phyloP scores from a whole-genome alignment of 2,329 filamentous ascomycete species.

The Neonectria hederae region DNA sequence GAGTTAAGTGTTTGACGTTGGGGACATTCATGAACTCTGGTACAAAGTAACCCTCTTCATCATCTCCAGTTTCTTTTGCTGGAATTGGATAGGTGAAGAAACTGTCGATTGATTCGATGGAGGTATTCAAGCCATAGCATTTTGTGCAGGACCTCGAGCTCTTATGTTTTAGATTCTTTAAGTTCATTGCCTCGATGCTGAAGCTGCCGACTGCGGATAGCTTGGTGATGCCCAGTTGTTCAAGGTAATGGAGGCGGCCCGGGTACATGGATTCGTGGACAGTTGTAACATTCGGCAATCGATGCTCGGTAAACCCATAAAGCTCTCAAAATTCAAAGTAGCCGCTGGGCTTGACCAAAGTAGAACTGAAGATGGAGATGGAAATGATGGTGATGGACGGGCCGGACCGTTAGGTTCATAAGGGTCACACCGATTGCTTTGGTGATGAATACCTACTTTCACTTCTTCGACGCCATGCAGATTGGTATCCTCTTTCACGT shows the following conservation, averaged over 20 bases:
- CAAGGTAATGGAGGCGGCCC: slow-evolving; percentile 3
- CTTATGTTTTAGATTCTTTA: slow-evolving; percentile 20
- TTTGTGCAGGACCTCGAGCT: slow-evolving; percentile 15
- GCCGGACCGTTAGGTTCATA: background rate
- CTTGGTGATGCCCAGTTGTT: slow-evolving; percentile 21
- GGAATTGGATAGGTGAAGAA: slow-evolving; percentile 23
- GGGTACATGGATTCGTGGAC: background rate
- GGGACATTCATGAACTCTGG: background rate
- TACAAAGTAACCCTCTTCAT: too few species aligned
- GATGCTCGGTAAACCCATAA: slow-evolving; percentile 10
- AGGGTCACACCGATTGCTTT: too few species aligned
- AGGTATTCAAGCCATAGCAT: background rate
- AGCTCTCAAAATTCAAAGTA: background rate
- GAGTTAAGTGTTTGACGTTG: slow-evolving; percentile 18
- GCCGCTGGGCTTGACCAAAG: slow-evolving; percentile 3
- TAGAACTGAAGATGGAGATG: slow-evolving; percentile 15
- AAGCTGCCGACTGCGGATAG: background rate
- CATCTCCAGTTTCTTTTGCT: too few species aligned
- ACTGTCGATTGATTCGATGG: slow-evolving; percentile 17
- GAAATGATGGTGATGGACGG: background rate
- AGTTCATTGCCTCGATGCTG: background rate
- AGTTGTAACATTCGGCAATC: slow-evolving; percentile 16
- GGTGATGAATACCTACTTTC: too few species aligned
- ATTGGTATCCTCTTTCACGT: slow-evolving; percentile 6
- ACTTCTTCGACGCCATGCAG: slow-evolving; percentile 19